Base-by-base conservation (phyloP, 148 eudicot genomes). In the Polygonum aviculare region DNA sequence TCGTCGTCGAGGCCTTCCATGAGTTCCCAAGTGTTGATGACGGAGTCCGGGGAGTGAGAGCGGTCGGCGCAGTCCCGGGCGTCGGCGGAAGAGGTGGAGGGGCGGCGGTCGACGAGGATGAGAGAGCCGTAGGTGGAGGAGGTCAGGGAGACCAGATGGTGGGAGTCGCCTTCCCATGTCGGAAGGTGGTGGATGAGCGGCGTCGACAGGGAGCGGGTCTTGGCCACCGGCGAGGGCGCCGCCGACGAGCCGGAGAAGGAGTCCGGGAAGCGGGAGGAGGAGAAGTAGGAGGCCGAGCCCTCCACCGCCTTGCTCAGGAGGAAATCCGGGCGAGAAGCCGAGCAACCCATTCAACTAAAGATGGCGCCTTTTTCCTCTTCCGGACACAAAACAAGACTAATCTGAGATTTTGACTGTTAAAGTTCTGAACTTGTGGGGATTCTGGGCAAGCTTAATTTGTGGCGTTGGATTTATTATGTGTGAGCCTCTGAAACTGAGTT, bases 11-110 rank as follows among this genome's bases (percentile, higher is more conserved):
- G 94, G 33, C 94, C 99, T 83, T 93, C 97, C 99, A 95, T 95
- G 78, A 95, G 93, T 77, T 92, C 99, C 99, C 99, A 95, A 18
- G 99, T 93, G 83, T 95, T 92, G 81, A 95, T 95, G 2, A 95
- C 99, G n/a, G 96, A 89, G 69, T 92, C 97, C 16, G 96, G 92
- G 0, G 97, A 89, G 1, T 59, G 54, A 15, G 71, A 55, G 10
- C 12, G 69, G 21, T 69, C 73, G 9, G 55, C n/a, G 21, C 72
- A 67, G 44, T 80, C 78, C 18, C 39, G 76, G 35, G 39, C 74
- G 33, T 79, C 51, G 11, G 78, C 54, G 15, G 74, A 44, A n/a
- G 73, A 69, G 26, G 70, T 65, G 40, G 74, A 40, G 3, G 76
- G 74, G 16, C 60, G 16, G 26, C 87, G 77, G 55, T 90, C 94